A percentile compares a stretch with the other conserved stretches of the same genome.
phyloP scores from a whole-genome alignment of 306 rosid species.

The Cucurbita pepo region DNA sequence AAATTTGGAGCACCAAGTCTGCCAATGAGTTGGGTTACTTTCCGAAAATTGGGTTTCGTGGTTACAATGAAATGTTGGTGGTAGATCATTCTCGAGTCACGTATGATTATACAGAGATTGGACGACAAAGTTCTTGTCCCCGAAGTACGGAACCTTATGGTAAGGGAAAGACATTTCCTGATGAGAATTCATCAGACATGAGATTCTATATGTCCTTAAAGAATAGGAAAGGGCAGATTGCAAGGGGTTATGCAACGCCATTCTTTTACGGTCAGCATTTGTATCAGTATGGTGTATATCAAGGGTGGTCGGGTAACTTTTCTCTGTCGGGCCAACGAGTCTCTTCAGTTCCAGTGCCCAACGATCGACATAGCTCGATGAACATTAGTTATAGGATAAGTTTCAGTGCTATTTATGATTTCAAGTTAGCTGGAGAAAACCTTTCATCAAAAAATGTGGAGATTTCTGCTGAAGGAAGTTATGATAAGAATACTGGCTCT shows the following conservation, averaged over 20 bases:
- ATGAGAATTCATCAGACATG: conserved; percentile 56
- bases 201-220: conserved; percentile 38
- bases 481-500: conserved; percentile 39
- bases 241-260: conserved; percentile 47
- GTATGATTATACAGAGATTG: conserved; percentile 44
- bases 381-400: conserved; percentile 51
- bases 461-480: conserved; percentile 69
- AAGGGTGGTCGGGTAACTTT: neutral
- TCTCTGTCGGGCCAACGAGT: conserved; percentile 7
- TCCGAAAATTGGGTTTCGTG: conserved; percentile 29
- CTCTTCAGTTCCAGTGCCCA: neutral
- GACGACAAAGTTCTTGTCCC: conserved; percentile 23
- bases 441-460: conserved; percentile 18
- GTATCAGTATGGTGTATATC: conserved; percentile 8
- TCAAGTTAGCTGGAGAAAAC: conserved; percentile 18
- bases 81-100: conserved; percentile 18
- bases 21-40: conserved; percentile 40
- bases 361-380: conserved; percentile 10
- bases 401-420: conserved; percentile 26
- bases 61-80: conserved; percentile 15
- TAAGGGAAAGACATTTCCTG: conserved; percentile 41
- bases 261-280: conserved; percentile 32
- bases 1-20: conserved; percentile 45
- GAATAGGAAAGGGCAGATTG: conserved; percentile 43
- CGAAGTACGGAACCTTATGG: conserved; percentile 20